Evolutionary conservation across 225 moss, liverwort and hornwort genomes (phyloP), one percentile per base, ranked within the genome.

Genomic region (Polytrichum formosum): DNA sequence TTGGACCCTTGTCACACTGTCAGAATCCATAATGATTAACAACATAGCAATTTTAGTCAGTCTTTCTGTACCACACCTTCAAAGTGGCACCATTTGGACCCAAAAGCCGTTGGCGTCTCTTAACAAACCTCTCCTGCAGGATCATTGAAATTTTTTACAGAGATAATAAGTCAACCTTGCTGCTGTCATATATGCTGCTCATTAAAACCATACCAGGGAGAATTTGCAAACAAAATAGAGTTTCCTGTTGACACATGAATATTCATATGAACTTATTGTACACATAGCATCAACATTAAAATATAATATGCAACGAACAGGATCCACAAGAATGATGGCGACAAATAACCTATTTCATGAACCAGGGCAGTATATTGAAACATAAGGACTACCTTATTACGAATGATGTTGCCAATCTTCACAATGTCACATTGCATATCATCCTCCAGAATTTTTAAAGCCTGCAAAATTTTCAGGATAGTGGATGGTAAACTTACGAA

Each of bases 351-450:
- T 4, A 46, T 46, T 46, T 46, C 46, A 3, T 4, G 46, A 46
- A 46, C 16, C 13, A 46, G 13, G 46, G 16, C 46, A 46, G 30
- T 65, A 6, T 7, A 30, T 71, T 37, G 46, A 46, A 46, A 16
- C 46, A 46, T 46, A 4, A 46, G 46, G 46, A 46, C 46, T 60
- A 98, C 97, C 94, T 91, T 98, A 64, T 94, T 98, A 10, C 94
- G 90, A 31, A 94, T 85, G 6, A 98, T 70, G 62, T 80, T 94
- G 56, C 96, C 96, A 79, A 92, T 91, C 70, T 98, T 98, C 61
- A 98, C 90, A 54, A 98, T 91, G 74, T 98, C 97, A 73, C 97
- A 98, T 64, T 98, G 94, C 94, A 90, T 94, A 33, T 92, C 92
- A 75, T 98, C 97, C 33, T 92, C 91, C 77, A 98, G 72, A 56